Evolutionary conservation across 345 rosid genomes (phyloP).

Genomic region (Eucalyptus rudis): DNA sequence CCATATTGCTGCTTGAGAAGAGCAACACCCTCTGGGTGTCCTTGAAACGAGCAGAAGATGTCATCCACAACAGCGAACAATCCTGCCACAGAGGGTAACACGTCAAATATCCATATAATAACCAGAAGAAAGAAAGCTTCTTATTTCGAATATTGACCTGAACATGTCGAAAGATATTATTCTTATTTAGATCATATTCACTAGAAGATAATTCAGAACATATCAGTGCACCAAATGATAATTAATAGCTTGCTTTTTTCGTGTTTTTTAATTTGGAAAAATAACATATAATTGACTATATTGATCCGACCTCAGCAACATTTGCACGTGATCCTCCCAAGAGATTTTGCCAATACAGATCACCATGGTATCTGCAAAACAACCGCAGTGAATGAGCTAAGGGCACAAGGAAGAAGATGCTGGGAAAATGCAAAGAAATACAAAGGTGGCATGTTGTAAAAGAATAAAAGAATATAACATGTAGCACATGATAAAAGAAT

Average conservation of each 20-base stretch:
- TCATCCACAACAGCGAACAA: slow-evolving; percentile 77
- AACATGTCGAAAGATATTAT: background rate
- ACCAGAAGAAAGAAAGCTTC: slow-evolving; percentile 12
- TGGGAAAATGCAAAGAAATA: too few species aligned
- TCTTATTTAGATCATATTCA: background rate
- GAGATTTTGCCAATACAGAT: background rate
- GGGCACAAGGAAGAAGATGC: background rate
- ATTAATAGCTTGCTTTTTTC: background rate
- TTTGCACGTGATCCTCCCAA: background rate
- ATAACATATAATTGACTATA: too few species aligned
- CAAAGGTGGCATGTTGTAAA: too few species aligned
- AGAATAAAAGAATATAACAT: too few species aligned
- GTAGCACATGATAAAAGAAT: too few species aligned
- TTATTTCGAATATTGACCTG: slow-evolving; percentile 51
- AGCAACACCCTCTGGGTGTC: slow-evolving; percentile 72
- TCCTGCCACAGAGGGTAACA: slow-evolving; percentile 11
- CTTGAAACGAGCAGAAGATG: slow-evolving; percentile 92
- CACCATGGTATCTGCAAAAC: background rate
- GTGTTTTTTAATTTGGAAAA: background rate
- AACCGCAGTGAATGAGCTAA: background rate
- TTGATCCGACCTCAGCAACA: fast-evolving
- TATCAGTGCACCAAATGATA: background rate
- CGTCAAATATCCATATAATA: background rate
- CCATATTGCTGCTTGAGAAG: slow-evolving; percentile 67
- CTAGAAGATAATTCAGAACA: background rate